phyloP scores from a whole-genome alignment of 805 yeast genomes.

The Kazachstania bromeliacearum region DNA sequence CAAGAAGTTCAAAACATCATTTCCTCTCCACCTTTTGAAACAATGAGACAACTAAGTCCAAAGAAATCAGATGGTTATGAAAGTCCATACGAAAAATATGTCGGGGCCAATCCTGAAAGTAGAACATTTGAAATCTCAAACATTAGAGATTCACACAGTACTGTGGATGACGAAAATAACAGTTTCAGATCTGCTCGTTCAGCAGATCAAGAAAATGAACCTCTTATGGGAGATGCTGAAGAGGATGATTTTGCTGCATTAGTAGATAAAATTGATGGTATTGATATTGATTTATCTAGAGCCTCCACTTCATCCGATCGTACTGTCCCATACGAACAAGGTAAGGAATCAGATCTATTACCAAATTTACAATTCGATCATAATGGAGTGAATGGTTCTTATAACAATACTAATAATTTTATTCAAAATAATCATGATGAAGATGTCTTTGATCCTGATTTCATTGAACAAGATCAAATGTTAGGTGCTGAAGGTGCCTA shows the following conservation, averaged over 20 bases:
- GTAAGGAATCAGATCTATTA: not conserved
- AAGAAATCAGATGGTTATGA: conserved; percentile 4
- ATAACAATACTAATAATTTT: not conserved
- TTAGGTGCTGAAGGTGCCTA: conserved; percentile 22
- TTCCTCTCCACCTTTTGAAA: conserved; percentile 6
- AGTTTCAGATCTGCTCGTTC: conserved; percentile 5
- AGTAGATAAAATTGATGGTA: conserved; percentile 15
- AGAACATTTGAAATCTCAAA: conserved; percentile 19
- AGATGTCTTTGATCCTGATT: conserved; percentile 27
- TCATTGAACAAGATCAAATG: conserved; percentile 23
- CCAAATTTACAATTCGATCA: not conserved
- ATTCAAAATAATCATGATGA: not conserved
- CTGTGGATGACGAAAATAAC: conserved; percentile 9
- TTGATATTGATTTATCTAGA: conserved; percentile 7
- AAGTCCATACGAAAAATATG: conserved; percentile 23
- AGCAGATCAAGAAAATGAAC: not conserved
- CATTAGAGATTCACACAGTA: conserved; percentile 17
- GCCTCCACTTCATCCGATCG: not conserved
- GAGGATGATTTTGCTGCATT: conserved; percentile 11
- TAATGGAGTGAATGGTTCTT: not conserved
- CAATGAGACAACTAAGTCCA: not conserved
- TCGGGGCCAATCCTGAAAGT: conserved; percentile 13
- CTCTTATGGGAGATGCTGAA: conserved; percentile 5
- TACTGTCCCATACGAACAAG: conserved; percentile 1
- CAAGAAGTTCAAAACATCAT: not conserved